Percentiles rank a stretch among this genome's conserved stretches.
Evolutionary conservation across 371 early-diverging fungal genomes (phyloP).

Genomic region (Actinomucor elegans): DNA sequence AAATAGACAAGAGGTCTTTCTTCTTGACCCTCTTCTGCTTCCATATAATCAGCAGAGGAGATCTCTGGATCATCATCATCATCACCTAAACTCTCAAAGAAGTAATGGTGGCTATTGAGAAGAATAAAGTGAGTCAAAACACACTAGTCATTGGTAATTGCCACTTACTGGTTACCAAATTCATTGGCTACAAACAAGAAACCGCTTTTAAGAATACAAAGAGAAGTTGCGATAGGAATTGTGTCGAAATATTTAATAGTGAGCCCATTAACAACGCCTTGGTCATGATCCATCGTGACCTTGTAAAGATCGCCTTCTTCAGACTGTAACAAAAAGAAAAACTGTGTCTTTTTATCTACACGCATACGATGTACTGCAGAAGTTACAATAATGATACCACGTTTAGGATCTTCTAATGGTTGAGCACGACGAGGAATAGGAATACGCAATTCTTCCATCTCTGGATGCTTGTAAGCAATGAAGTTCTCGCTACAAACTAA

Average conservation of each 20-base stretch:
- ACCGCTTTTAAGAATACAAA: slow-evolving; percentile 90
- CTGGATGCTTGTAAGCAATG: slow-evolving; percentile 86
- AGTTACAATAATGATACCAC: slow-evolving; percentile 78
- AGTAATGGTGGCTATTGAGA: slow-evolving; percentile 72
- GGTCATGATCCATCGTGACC: slow-evolving; percentile 81
- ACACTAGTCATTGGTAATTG: neutral
- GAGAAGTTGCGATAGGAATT: slow-evolving; percentile 76
- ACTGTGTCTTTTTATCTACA: slow-evolving; percentile 73
- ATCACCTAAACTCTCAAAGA: slow-evolving; percentile 91
- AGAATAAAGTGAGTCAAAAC: neutral
- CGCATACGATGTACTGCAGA: slow-evolving; percentile 91
- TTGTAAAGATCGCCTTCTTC: slow-evolving; percentile 96
- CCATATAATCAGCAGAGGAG: slow-evolving; percentile 68
- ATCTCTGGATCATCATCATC: slow-evolving; percentile 84
- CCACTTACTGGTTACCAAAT: slow-evolving; percentile 86
- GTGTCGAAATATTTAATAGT: slow-evolving; percentile 95
- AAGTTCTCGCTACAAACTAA: slow-evolving; percentile 91
- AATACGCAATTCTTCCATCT: slow-evolving; percentile 65
- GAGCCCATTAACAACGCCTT: slow-evolving; percentile 65
- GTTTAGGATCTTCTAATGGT: slow-evolving; percentile 59
- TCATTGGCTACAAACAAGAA: slow-evolving; percentile 91
- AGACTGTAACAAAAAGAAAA: slow-evolving; percentile 91
- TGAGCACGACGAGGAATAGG: slow-evolving; percentile 88
- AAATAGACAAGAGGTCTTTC: slow-evolving; percentile 66
- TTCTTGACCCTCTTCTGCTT: slow-evolving; percentile 51